Conservation (phyloP, 2,329 filamentous ascomycete species). For the Hymenoscyphus fructigenus region DNA sequence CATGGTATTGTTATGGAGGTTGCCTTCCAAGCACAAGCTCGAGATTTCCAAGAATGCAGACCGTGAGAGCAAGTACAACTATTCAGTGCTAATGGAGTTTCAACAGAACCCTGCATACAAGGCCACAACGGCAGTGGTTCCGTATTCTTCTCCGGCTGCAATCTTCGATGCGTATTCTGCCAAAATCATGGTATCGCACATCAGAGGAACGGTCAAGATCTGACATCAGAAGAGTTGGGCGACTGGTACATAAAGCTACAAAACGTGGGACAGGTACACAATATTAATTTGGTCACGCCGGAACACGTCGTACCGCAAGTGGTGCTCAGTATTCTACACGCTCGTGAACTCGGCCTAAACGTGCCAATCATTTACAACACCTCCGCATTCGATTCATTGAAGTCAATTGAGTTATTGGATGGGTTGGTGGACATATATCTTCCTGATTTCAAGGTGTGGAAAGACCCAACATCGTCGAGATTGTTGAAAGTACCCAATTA, state of each 20-base stretch:
- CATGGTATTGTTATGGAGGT: too few species aligned
- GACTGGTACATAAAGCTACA: conserved; percentile 85
- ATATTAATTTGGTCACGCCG: conserved; percentile 84
- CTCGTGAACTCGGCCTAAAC: conserved; percentile 65
- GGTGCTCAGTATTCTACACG: conserved; percentile 71
- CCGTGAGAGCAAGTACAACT: too few species aligned
- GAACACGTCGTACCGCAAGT: conserved; percentile 87
- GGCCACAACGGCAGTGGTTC: conserved; percentile 77
- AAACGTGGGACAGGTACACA: conserved; percentile 77
- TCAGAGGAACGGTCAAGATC: conserved; percentile 74
- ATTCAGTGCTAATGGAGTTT: conserved; percentile 6
- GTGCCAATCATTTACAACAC: conserved; percentile 85
- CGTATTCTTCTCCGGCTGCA: conserved; percentile 60
- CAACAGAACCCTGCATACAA: conserved; percentile 71
- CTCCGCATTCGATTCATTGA: conserved; percentile 74
- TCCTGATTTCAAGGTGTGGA: conserved; percentile 88
- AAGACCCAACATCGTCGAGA: conserved; percentile 61
- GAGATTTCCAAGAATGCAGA: too few species aligned
- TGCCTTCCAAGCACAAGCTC: too few species aligned
- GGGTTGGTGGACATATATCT: conserved; percentile 83
- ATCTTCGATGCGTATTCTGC: conserved; percentile 64
- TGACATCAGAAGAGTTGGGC: conserved; percentile 75
- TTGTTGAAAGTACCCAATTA: conserved; percentile 80
- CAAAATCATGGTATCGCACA: conserved; percentile 85
- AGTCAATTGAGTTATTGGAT: conserved; percentile 70